phyloP scores from a whole-genome alignment of 1,139 yeast genomes.

The Candida gigantensis region DNA sequence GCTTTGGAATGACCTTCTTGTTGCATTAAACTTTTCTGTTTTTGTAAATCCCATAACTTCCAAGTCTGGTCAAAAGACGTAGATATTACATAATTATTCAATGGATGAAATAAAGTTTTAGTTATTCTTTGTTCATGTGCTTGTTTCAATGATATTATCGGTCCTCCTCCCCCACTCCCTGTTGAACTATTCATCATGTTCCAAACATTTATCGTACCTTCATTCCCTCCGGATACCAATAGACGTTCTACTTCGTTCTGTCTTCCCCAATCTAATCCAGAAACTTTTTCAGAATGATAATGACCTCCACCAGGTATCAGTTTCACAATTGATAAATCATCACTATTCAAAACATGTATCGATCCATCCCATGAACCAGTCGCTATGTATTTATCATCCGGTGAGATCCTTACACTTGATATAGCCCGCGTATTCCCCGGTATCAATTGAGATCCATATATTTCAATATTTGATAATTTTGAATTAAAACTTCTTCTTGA shows the following conservation, averaged over 20 bases:
- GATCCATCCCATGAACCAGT: slow-evolving; percentile 89
- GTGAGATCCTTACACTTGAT: slow-evolving; percentile 56
- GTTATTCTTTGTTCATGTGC: slow-evolving; percentile 63
- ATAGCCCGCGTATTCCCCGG: slow-evolving; percentile 62
- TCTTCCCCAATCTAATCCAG: slow-evolving; percentile 69
- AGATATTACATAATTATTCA: slow-evolving; percentile 53
- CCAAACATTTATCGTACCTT: slow-evolving; percentile 58
- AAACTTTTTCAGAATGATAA: slow-evolving; percentile 59
- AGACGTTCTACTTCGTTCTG: no score
- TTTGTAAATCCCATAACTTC: slow-evolving; percentile 79
- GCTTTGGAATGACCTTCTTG: slow-evolving; percentile 91
- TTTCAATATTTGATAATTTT: slow-evolving; percentile 38
- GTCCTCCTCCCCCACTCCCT: no score
- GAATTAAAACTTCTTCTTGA: slow-evolving; percentile 49
- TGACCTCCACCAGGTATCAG: slow-evolving; percentile 15
- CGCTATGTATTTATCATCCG: slow-evolving; percentile 41
- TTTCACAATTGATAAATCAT: slow-evolving; percentile 29
- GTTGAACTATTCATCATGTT: slow-evolving; percentile 18
- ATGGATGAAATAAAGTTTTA: slow-evolving; percentile 67
- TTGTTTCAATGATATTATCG: slow-evolving; percentile 19
- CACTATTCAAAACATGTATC: slow-evolving; percentile 37
- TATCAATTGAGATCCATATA: slow-evolving; percentile 71
- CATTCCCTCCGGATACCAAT: slow-evolving; percentile 64
- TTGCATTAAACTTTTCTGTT: slow-evolving; percentile 28
- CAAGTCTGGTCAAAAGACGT: slow-evolving; percentile 89